Base-by-base conservation (phyloP, 306 rosid species). In the Cyclanthera cordifolia region DNA sequence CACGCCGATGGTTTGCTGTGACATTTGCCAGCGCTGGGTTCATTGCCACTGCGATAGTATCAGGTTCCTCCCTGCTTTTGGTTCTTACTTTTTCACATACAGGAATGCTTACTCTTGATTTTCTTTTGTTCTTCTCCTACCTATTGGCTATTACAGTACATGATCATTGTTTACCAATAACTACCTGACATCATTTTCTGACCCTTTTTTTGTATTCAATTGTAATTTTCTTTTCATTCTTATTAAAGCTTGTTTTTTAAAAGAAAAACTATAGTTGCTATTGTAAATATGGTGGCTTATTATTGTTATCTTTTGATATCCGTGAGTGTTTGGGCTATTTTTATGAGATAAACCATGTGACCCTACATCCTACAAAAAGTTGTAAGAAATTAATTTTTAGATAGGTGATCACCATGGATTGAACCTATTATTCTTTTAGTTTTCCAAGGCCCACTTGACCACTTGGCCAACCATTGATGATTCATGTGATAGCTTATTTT, bases 1-100 rank as follows among this genome's bases (percentile, higher is more conserved):
- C 19, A 94, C 99, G 21, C 99, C 99, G 17, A 94, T 94, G 99
- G 97, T 94, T 77, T 90, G 99, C 84, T 94, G 99, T 77, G 99
- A 94, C 79, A 30, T 82, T 65, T 94, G 99, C 91, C 95, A 90
- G 85, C 95, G 95, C 20, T 94, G 99, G 99, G 97, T 94, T 74
- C 99, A 94, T 79, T 94, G 99, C 79, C 95, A 88, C 27, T 94
- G 99, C 76, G 99, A 94, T 80, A 81, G 88, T 72, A 94, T 94
- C 78, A 90, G 99, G 99, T 90, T 72, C 73, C 69, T 76, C 43
- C 60, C 57, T 58, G 66, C 34, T 52, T 60, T 30, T 47, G 43
- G 14, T 6, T 25, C 41, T 24, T 46, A 21, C 39, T 65, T n/a
- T 21, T 24, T 20, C 13, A 15, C 5, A 45, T 30, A 39, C 49